These are phyloP conservation scores for Byssochlamys sp. DNA, from an alignment of 2,329 filamentous ascomycete genomes.

Conservation along the genomic window DNA sequence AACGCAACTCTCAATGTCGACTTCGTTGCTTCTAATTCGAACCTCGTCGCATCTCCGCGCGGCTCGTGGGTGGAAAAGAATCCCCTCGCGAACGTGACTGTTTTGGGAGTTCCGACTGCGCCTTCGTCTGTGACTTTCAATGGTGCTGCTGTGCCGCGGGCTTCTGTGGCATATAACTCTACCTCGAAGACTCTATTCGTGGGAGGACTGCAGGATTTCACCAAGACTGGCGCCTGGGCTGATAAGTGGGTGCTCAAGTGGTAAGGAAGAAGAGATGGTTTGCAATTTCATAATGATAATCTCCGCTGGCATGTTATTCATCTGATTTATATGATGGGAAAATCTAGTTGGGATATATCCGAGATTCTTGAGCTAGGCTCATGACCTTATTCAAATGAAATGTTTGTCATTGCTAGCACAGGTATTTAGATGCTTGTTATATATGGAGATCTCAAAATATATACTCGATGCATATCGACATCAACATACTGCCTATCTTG, in stretches of 20 bases:
- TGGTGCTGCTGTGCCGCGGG: slow-evolving; percentile 32
- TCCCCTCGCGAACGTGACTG: slow-evolving; percentile 51
- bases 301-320: no score
- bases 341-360: no score
- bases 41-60: slow-evolving; percentile 39
- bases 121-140: slow-evolving; percentile 44
- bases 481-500: no score
- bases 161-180: slow-evolving; percentile 41
- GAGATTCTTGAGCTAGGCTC: no score
- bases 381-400: no score
- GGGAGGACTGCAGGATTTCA: slow-evolving; percentile 40
- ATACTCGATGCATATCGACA: no score
- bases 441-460: no score
- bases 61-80: slow-evolving; percentile 51
- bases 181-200: slow-evolving; percentile 43
- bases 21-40: slow-evolving; percentile 36
- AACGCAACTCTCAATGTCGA: slow-evolving; percentile 47
- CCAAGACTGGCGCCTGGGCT: slow-evolving; percentile 49
- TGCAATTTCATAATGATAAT: no score
- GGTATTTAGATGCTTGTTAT: no score
- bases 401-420: no score
- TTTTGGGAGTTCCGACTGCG: slow-evolving; percentile 47
- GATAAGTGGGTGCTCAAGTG: slow-evolving; percentile 50
- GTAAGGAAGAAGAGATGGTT: slow-evolving; percentile 17
- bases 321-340: no score